Evolutionary conservation across 495 filamentous ascomycete species (phyloP).

Genomic region (Pyronema domesticum): DNA sequence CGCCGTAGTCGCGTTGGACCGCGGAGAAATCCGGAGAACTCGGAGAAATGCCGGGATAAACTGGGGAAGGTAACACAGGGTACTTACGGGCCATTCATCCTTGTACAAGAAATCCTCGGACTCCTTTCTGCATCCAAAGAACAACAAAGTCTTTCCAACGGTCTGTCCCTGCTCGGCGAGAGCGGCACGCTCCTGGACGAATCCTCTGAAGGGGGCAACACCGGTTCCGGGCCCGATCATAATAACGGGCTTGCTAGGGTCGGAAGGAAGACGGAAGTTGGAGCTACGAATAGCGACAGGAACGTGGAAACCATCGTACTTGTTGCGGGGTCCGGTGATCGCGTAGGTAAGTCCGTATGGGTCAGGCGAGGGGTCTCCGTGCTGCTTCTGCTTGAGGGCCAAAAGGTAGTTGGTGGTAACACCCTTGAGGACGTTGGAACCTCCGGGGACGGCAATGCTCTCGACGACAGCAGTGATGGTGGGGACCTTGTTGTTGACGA

Average conservation of each 20-base stretch:
- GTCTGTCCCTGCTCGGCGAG: conserved; percentile 61
- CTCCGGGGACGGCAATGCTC: conserved; percentile 55
- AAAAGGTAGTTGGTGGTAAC: conserved; percentile 96
- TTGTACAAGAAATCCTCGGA: conserved; percentile 83
- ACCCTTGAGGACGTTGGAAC: conserved; percentile 68
- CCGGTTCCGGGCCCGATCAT: conserved; percentile 94
- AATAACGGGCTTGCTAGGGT: conserved; percentile 83
- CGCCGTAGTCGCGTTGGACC: neutral
- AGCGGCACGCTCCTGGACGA: conserved; percentile 81
- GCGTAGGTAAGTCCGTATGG: conserved; percentile 78
- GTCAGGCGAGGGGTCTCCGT: conserved; percentile 70
- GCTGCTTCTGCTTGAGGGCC: conserved; percentile 92
- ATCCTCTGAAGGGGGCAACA: conserved; percentile 89
- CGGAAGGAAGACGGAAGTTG: conserved; percentile 97
- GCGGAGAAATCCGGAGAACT: conserved; percentile 4
- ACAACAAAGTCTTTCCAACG: conserved; percentile 78
- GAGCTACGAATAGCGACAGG: conserved; percentile 94
- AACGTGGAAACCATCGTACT: conserved; percentile 89
- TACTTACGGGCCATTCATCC: conserved; percentile 80
- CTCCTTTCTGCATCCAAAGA: conserved; percentile 79
- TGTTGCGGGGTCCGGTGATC: conserved; percentile 81
- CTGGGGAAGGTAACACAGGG: conserved; percentile 5
- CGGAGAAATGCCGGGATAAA: neutral
- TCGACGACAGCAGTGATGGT: conserved; percentile 93
- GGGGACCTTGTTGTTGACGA: conserved; percentile 84